These are phyloP conservation scores for Alternaria hordeiaustralica DNA, from an alignment of 2,329 filamentous ascomycete species.

Conservation along the genomic window DNA sequence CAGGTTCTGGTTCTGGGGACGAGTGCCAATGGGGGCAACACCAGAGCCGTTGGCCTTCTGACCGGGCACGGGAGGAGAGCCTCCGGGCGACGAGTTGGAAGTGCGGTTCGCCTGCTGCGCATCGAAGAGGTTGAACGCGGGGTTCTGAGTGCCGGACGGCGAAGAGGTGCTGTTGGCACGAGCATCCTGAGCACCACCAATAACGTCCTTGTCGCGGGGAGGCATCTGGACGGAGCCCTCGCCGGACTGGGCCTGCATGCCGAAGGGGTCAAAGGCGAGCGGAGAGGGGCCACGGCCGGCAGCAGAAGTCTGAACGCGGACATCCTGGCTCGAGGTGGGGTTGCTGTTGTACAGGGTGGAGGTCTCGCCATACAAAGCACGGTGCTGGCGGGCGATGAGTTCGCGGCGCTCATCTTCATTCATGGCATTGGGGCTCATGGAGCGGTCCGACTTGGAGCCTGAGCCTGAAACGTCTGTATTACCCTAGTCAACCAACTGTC, in stretches of 20 bases:
- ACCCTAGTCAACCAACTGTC: slow-evolving; percentile 60
- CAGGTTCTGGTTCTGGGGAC: slow-evolving; percentile 69
- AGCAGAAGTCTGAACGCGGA: slow-evolving; percentile 64
- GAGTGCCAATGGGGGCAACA: slow-evolving; percentile 92
- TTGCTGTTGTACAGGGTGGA: slow-evolving; percentile 72
- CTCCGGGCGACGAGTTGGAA: slow-evolving; percentile 84
- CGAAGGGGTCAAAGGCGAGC: slow-evolving; percentile 76
- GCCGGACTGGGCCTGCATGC: slow-evolving; percentile 58
- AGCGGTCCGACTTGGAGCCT: slow-evolving; percentile 82
- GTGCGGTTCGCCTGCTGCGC: slow-evolving; percentile 75
- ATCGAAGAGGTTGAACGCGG: slow-evolving; percentile 56
- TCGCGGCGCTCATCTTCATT: slow-evolving; percentile 96
- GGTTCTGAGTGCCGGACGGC: slow-evolving; percentile 70
- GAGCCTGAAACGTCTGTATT: slow-evolving; percentile 73
- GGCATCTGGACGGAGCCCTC: slow-evolving; percentile 63
- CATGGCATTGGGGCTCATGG: slow-evolving; percentile 83
- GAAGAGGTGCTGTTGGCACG: slow-evolving; percentile 86
- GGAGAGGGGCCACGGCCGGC: slow-evolving; percentile 77
- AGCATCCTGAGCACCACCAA: slow-evolving; percentile 62
- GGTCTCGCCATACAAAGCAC: slow-evolving; percentile 84
- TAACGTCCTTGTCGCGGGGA: slow-evolving; percentile 54
- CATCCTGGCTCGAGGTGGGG: slow-evolving; percentile 69
- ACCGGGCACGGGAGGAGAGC: slow-evolving; percentile 75
- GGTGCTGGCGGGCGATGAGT: slow-evolving; percentile 93
- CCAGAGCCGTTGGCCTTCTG: slow-evolving; percentile 66